phyloP scores from a whole-genome alignment of 805 yeast species.

The Teunomyces gatunensis region DNA sequence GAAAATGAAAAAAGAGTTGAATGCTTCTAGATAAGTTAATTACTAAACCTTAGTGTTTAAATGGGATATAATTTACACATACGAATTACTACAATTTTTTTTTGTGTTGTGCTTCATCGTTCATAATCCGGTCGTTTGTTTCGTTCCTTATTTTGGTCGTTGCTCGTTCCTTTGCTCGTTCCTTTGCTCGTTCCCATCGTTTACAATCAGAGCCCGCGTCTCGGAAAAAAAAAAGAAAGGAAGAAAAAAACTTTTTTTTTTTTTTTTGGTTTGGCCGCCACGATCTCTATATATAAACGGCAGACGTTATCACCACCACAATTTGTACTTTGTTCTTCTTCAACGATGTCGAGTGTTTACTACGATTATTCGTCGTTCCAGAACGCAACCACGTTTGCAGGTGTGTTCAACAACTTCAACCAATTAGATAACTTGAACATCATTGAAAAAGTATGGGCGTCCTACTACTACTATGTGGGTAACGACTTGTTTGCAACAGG shows the following conservation, averaged over 20 bases:
- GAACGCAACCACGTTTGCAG: slow-evolving; percentile 24
- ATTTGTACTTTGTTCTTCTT: neutral
- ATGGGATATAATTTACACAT: no score
- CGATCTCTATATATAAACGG: slow-evolving; percentile 1
- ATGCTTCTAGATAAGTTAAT: no score
- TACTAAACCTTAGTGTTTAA: no score
- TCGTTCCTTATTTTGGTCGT: neutral
- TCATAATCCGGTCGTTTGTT: neutral
- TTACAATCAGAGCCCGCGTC: slow-evolving; percentile 2
- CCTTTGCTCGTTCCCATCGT: slow-evolving; percentile 2
- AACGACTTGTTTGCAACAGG: slow-evolving; percentile 95
- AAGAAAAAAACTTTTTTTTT: neutral
- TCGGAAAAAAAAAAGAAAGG: neutral
- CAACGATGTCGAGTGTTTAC: slow-evolving; percentile 17
- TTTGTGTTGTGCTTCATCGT: no score
- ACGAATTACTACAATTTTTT: no score
- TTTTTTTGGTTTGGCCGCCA: neutral
- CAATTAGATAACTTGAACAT: slow-evolving; percentile 36
- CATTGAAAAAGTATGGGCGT: slow-evolving; percentile 80
- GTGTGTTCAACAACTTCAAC: slow-evolving; percentile 22
- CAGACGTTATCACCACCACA: neutral
- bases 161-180: neutral
- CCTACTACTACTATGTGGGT: slow-evolving; percentile 79
- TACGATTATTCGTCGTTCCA: slow-evolving; percentile 25
- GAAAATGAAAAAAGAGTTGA: no score